phyloP scores from a whole-genome alignment of 768 basidiomycete genomes.

The Lactarius sanguifluus region DNA sequence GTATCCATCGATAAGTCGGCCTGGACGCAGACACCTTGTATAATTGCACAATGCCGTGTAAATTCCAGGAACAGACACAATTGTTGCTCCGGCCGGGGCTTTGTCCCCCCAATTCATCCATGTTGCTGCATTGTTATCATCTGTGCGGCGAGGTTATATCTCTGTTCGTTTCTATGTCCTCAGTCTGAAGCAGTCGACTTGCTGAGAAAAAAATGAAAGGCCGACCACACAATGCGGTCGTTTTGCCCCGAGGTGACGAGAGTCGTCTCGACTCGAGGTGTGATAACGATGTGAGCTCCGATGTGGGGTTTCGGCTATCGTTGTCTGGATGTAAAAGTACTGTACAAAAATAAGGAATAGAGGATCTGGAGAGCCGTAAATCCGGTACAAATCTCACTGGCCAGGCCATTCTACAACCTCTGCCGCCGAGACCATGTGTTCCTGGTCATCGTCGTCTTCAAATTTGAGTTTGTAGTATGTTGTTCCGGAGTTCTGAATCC shows the following conservation, averaged over 20 bases:
- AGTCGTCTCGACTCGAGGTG: background rate
- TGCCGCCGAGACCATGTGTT: constrained; percentile 71
- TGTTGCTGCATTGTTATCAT: too few species aligned
- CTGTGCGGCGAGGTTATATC: background rate
- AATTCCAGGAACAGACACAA: background rate
- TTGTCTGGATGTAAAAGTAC: constrained; percentile 9
- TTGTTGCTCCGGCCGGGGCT: constrained; percentile 16
- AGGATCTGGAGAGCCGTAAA: constrained; percentile 5
- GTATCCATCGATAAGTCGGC: background rate
- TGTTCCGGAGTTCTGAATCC: constrained; percentile 32
- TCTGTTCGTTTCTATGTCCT: background rate
- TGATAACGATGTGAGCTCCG: constrained; percentile 2
- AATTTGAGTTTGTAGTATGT: constrained; percentile 80
- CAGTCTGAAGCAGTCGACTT: background rate
- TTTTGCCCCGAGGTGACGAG: background rate
- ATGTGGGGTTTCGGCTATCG: constrained; percentile 4
- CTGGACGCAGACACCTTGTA: background rate
- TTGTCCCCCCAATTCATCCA: constrained; percentile 19
- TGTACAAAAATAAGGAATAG: constrained; percentile 4
- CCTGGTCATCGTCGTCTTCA: constrained; percentile 86
- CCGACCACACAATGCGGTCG: background rate
- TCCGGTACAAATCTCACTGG: constrained; percentile 16
- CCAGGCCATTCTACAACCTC: constrained; percentile 83
- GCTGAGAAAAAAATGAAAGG: background rate
- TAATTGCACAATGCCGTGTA: background rate